phyloP scores from a whole-genome alignment of 2,329 filamentous ascomycete genomes.

The Ascochyta lentis region DNA sequence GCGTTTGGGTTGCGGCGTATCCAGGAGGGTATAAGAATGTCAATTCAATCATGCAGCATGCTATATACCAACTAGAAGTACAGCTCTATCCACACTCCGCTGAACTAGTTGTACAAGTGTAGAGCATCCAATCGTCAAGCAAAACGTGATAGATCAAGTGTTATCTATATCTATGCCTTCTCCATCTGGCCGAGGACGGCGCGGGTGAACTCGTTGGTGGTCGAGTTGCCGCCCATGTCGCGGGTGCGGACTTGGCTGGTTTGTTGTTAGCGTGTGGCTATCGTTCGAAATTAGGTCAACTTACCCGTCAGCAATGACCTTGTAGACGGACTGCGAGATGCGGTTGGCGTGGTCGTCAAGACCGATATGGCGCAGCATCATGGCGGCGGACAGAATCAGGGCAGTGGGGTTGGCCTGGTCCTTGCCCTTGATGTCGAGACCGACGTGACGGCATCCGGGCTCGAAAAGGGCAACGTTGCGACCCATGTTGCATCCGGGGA shows the following conservation, averaged over 20 bases:
- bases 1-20: conserved; percentile 37
- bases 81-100: conserved; percentile 48
- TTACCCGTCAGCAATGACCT: conserved; percentile 88
- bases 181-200: conserved; percentile 98
- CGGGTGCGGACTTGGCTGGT: conserved; percentile 82
- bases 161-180: conserved; percentile 45
- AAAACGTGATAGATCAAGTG: conserved; percentile 26
- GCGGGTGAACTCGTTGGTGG: conserved; percentile 93
- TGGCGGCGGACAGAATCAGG: conserved; percentile 91
- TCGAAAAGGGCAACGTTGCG: conserved; percentile 98
- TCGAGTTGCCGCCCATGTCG: conserved; percentile 92
- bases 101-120: conserved; percentile 42
- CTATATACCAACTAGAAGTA: conserved; percentile 53
- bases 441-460: conserved; percentile 98
- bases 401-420: conserved; percentile 98
- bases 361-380: conserved; percentile 96
- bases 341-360: conserved; percentile 98
- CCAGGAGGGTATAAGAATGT: conserved; percentile 36
- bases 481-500: conserved; percentile 99
- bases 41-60: conserved; percentile 47
- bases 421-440: conserved; percentile 99
- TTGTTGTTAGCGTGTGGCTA: conserved; percentile 36
- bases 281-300: conserved; percentile 35
- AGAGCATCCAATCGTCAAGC: conserved; percentile 34
- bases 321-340: conserved; percentile 86